Percentiles rank a stretch among this genome's conserved stretches.
These are phyloP conservation scores for Prunus yedoensis DNA, from an alignment of 331 rosid species.

Conservation along the genomic window DNA sequence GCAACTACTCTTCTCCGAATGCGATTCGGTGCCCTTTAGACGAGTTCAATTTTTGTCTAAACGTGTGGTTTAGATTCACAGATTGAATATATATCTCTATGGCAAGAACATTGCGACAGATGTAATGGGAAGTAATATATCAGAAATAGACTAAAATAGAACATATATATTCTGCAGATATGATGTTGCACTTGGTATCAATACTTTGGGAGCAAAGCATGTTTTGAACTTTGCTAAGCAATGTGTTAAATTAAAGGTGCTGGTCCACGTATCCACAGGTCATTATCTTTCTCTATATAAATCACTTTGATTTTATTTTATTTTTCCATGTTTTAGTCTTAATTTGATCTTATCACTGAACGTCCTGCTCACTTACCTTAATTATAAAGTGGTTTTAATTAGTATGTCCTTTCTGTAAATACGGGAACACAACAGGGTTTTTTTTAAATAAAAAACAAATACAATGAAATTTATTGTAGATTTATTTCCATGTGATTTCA, in stretches of 20 bases:
- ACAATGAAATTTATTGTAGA: too few species aligned
- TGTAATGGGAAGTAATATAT: not conserved
- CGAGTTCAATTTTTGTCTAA: too few species aligned
- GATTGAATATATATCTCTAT: not conserved
- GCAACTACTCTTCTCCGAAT: not conserved
- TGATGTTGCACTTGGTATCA: conserved; percentile 63
- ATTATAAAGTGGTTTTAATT: too few species aligned
- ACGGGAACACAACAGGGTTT: too few species aligned
- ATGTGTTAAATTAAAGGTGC: conserved; percentile 43
- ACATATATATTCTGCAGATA: conserved; percentile 26
- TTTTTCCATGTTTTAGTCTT: not conserved
- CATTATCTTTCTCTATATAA: not conserved
- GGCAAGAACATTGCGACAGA: not conserved
- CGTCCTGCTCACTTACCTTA: not conserved
- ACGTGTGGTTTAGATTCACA: not conserved
- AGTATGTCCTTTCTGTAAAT: too few species aligned
- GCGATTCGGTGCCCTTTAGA: not conserved
- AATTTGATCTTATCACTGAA: too few species aligned
- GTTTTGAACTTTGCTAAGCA: conserved; percentile 58
- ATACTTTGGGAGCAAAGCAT: conserved; percentile 61
- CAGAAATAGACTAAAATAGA: not conserved
- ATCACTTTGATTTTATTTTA: not conserved
- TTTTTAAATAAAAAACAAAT: too few species aligned
- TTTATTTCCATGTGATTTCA: conserved; percentile 12
- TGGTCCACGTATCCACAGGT: conserved; percentile 90